Base-by-base conservation (phyloP, 2,329 filamentous ascomycete genomes). In the Graphilbum sp. region DNA sequence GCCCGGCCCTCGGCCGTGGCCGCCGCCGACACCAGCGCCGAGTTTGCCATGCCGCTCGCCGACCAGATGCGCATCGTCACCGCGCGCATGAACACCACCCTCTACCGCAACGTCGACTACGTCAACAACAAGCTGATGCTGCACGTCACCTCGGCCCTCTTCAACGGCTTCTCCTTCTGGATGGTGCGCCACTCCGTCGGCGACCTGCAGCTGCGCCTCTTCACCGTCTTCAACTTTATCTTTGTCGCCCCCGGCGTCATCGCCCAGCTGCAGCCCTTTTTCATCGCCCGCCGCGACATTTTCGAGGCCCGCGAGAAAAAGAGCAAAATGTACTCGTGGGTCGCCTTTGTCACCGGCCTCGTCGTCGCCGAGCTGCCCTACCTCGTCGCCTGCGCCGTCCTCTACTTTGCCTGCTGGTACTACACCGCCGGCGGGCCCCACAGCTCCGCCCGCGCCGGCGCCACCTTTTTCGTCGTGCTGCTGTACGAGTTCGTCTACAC, bases 251-350 rank as follows among this genome's bases (percentile, higher is more conserved):
- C 73, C 43, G 68, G 74, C 45, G 59, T 77, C 34, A 63, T 69
- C 7, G 69, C 75, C 47, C 72, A 77, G 47, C 71, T 73, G 43
- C 80, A 81, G 75, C 77, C 77, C 6, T 72, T 77, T 46, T 82
- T 82, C 46, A 72, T 81, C 38, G 66, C 69, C 6, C 75, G 79
- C 48, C 68, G 78, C 36, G 64, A 70, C 16, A 59, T 82, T 0
- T 82, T 80, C 53, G 77, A 82, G 55, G 73, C 75, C 12, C 74
- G 75, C 39, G 78, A 82, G 54, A 67, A 75, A 11, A 76, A 76
- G 2, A 74, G 71, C 24, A 79, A 79, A 53, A 66, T 72, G 0
- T 82, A 82, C 54, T 69, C 67, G 34, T 82, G 77, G 77, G 67
- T 72, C 45, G 70, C 74, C 3, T 81, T 74, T 4, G 71, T 81